Evolutionary conservation across 768 basidiomycete genomes (phyloP), one percentile per base, ranked within the genome.

Genomic region (Clathrus columnatus): DNA sequence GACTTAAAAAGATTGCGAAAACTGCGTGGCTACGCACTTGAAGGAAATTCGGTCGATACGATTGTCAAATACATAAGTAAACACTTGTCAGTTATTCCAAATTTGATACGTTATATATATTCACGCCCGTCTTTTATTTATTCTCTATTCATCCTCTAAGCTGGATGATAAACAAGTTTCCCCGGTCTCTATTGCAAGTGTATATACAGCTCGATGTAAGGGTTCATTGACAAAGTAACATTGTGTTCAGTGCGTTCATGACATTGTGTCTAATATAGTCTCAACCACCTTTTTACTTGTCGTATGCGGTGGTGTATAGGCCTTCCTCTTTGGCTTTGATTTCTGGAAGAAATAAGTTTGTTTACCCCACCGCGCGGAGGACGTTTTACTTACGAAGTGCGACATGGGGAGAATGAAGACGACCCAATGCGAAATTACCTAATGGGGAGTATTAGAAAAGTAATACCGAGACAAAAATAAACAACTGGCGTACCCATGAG

Each of bases 21-120:
- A 91, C 87, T 1, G 89, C 89, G 7, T 91, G 88, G 89, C 66
- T 91, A 62, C 81, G 89, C 65, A 86, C 83, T 61, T 87, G 65
- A 44, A 17, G 29, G n/a, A 55, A 3, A 2, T 36, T 14, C 7
- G 4, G 2, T 36, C 14, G 2, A 36, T n/a, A 8, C 4, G n/a
- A 8, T 3, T 36, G n/a, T 36, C 36, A 36, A 36, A 36, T 36
- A 14, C n/a, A 11, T 11, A 11, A 11, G n/a, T 36, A n/a, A n/a
- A 36, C 14, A 36, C 11, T 36, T 36, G 36, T 5, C 36, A 36
- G 36, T 36, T 3, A n/a, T 36, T 36, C n/a, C n/a, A 36, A 8
- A 5, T 36, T 36, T 36, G 36, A 36, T 36, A 11, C 36, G 36
- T 8, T 36, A 11, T 36, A 36, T n/a, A 14, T 8, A 11, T 8